A percentile compares a stretch with the other conserved stretches of the same genome.
These are phyloP conservation scores for Otatea glauca DNA, from an alignment of 176 grass and related monocot species.

Conservation along the genomic window DNA sequence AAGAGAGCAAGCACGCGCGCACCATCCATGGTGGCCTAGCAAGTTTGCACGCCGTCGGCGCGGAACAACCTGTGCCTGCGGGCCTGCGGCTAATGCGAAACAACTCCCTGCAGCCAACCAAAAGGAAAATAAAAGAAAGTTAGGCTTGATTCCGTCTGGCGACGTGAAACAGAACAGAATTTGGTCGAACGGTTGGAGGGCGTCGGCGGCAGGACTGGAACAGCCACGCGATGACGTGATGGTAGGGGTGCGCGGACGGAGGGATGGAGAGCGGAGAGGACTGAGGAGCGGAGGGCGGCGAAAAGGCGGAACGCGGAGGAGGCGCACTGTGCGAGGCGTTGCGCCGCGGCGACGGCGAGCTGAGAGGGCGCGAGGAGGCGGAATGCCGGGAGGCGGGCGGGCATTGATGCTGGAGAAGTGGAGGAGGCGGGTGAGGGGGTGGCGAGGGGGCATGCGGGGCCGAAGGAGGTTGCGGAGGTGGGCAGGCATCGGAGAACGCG, in stretches of 20 bases:
- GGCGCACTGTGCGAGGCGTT: conserved; percentile 41
- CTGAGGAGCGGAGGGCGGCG: conserved; percentile 34
- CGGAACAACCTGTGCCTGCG: not conserved
- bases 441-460: conserved; percentile 29
- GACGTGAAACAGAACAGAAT: conserved; percentile 28
- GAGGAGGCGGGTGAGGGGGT: conserved; percentile 40
- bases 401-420: conserved; percentile 31
- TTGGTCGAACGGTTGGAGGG: conserved; percentile 83
- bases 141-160: not conserved
- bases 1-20: not conserved
- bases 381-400: conserved; percentile 39
- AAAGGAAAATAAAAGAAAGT: not conserved
- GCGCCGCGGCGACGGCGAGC: conserved; percentile 31
- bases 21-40: conserved; percentile 55
- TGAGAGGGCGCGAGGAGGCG: conserved; percentile 37
- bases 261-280: conserved; percentile 40
- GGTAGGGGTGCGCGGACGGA: not conserved
- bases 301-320: conserved; percentile 49
- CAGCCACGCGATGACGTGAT: too few species aligned
- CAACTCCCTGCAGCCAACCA: conserved; percentile 40
- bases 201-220: not conserved
- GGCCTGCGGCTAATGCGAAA: not conserved
- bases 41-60: not conserved
- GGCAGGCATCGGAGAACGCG: conserved; percentile 37
- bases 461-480: conserved; percentile 19